phyloP scores from a whole-genome alignment of 306 rosid species.

The Prunus mira region DNA sequence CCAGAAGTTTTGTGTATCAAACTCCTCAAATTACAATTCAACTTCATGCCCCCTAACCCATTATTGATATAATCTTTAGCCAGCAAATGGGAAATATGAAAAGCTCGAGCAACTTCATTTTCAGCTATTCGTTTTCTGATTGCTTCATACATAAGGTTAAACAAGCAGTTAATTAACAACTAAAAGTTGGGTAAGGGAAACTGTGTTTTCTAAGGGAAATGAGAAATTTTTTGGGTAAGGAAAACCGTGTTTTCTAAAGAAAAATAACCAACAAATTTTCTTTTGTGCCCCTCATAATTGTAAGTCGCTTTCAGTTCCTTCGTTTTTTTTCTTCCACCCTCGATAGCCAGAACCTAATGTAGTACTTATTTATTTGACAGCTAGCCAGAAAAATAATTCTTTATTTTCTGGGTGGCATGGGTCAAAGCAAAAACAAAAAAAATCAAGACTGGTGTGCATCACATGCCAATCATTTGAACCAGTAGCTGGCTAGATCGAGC shows the following conservation, averaged over 20 bases:
- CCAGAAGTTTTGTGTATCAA: too few relatives aligned
- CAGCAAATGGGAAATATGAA: background rate
- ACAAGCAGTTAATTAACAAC: background rate
- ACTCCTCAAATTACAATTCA: too few relatives aligned
- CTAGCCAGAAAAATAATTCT: background rate
- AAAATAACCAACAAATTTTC: background rate
- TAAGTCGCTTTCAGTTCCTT: background rate
- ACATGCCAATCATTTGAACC: background rate
- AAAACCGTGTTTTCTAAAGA: background rate
- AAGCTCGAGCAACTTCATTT: background rate
- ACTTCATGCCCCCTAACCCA: too few relatives aligned
- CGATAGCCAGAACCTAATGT: background rate
- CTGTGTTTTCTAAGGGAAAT: background rate
- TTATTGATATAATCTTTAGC: too few relatives aligned
- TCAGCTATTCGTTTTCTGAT: background rate
- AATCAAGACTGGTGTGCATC: background rate
- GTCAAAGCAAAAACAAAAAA: background rate
- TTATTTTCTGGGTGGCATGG: background rate
- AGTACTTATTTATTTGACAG: too few relatives aligned
- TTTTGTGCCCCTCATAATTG: background rate
- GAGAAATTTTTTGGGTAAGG: too few relatives aligned
- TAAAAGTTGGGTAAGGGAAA: too few relatives aligned
- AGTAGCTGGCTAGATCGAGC: background rate
- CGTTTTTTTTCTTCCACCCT: background rate
- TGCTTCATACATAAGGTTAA: background rate